phyloP scores from a whole-genome alignment of 2,329 filamentous ascomycete species.

The Colletotrichum trifolii region DNA sequence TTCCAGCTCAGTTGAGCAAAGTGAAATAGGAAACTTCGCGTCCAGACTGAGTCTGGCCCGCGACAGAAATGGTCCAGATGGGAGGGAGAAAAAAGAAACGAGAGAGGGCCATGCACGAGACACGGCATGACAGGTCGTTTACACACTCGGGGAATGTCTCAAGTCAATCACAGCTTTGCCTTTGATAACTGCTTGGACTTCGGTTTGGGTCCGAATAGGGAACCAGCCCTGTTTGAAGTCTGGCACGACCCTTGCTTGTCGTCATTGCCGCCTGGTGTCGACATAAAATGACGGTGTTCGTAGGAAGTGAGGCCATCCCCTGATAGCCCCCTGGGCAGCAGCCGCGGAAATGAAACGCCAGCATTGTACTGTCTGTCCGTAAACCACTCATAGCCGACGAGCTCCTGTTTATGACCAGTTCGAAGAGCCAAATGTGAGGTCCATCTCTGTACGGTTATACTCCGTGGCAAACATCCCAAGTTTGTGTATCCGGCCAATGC shows the following conservation, averaged over 20 bases:
- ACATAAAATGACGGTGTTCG: conserved; percentile 20
- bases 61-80: conserved; percentile 18
- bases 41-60: conserved; percentile 11
- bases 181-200: background rate
- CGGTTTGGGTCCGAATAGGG: conserved; percentile 5
- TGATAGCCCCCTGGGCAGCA: conserved; percentile 7
- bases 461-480: background rate
- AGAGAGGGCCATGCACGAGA: conserved; percentile 21
- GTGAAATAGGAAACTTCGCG: conserved; percentile 6
- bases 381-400: background rate
- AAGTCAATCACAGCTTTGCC: conserved; percentile 4
- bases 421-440: too few relatives aligned
- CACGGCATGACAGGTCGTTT: conserved; percentile 24
- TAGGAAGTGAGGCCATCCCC: background rate
- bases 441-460: too few relatives aligned
- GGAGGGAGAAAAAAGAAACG: conserved; percentile 23
- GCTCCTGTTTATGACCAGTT: background rate
- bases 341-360: background rate
- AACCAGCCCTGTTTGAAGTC: conserved; percentile 23
- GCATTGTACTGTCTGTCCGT: background rate
- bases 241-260: background rate
- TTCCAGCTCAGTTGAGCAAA: conserved; percentile 7
- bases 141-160: conserved; percentile 12
- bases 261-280: background rate
- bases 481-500: background rate